Base-by-base conservation (phyloP, 2,329 filamentous ascomycete genomes). In the Trematosphaeria pertusa region DNA sequence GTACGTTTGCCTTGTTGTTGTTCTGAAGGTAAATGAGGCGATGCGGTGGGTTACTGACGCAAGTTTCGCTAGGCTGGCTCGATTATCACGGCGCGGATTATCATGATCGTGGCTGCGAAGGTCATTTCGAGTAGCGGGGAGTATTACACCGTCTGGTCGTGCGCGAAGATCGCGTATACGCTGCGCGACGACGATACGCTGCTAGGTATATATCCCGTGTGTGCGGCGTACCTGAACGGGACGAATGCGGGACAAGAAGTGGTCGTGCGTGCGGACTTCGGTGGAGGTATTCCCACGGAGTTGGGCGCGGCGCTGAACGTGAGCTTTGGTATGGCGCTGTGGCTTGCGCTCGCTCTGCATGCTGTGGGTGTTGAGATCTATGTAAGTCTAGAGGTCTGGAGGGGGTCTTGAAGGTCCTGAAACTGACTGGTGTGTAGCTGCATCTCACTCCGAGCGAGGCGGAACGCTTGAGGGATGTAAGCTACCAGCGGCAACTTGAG, bases 401-500 rank as follows among this genome's bases (percentile, higher is more conserved):
- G 15, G 4, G 2, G 2, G 12, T 17, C 6, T 12, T 31, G 15
- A 15, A n/a, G 9, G 10, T 22, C 43, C 44, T 12, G 43, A 26
- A 12, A 1, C 20, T 21, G 40, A 26, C 35, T 28, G 9, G 33
- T 9, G n/a, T 10, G 7, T 33, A 62, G 59, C 46, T 69, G 3
- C 55, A 63, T 24, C 53, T 69, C 21, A 86, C 83, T 0, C 80
- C 82, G 0, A 73, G 64, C 10, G 83, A 86, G 56, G 69, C 71
- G 1, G 73, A 83, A 34, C 71, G 83, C 5, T 64, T 86, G 36
- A 74, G 82, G 9, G 71, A 75, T n/a, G 73, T 85, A 1, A 81
- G 78, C 5, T 84, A 82, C 54, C 75, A 82, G 59, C 72, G 77
- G 33, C 82, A 86, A 55, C 51, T 83, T 5, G 80, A 81, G 50